A percentile compares a stretch with the other conserved stretches of the same genome.
phyloP scores from a whole-genome alignment of 306 rosid species.

The Lupinus albus region DNA sequence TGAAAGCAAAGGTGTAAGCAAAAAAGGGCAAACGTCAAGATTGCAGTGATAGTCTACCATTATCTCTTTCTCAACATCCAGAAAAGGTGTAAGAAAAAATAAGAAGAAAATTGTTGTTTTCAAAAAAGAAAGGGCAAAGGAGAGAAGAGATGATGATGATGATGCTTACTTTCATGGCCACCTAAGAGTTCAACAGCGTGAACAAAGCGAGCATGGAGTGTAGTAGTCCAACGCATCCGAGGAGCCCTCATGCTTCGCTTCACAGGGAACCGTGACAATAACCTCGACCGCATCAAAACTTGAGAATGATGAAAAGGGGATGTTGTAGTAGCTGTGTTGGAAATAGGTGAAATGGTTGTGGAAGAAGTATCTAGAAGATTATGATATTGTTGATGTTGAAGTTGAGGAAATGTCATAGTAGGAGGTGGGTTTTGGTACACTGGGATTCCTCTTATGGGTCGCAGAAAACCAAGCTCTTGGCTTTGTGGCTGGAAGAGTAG shows the following conservation, averaged over 20 bases:
- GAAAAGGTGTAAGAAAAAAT: conserved; percentile 5
- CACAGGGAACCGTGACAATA: conserved; percentile 81
- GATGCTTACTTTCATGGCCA: conserved; percentile 92
- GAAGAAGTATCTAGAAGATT: conserved; percentile 47
- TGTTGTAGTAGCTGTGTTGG: conserved; percentile 41
- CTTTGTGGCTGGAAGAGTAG: conserved; percentile 44
- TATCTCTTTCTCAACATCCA: too few relatives aligned
- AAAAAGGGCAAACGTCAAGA: too few relatives aligned
- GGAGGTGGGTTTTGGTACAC: conserved; percentile 78
- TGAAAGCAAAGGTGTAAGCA: conserved; percentile 40
- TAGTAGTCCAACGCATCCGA: conserved; percentile 96
- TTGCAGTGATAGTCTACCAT: too few relatives aligned
- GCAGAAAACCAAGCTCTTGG: conserved; percentile 69
- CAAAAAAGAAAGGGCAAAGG: background rate
- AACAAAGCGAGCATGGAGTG: conserved; percentile 95
- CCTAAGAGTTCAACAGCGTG: conserved; percentile 97
- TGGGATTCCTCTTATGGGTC: conserved; percentile 96
- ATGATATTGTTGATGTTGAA: conserved; percentile 40
- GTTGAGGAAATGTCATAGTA: conserved; percentile 62
- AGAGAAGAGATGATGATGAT: conserved; percentile 4
- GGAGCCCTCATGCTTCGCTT: conserved; percentile 99
- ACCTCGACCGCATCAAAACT: conserved; percentile 74
- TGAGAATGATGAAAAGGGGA: conserved; percentile 55
- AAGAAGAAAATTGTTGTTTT: background rate
- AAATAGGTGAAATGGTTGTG: conserved; percentile 34